Percentiles rank a stretch among this genome's conserved stretches.
Evolutionary conservation across 495 filamentous ascomycete genomes (phyloP).

Genomic region (Pyrenula massariospora): DNA sequence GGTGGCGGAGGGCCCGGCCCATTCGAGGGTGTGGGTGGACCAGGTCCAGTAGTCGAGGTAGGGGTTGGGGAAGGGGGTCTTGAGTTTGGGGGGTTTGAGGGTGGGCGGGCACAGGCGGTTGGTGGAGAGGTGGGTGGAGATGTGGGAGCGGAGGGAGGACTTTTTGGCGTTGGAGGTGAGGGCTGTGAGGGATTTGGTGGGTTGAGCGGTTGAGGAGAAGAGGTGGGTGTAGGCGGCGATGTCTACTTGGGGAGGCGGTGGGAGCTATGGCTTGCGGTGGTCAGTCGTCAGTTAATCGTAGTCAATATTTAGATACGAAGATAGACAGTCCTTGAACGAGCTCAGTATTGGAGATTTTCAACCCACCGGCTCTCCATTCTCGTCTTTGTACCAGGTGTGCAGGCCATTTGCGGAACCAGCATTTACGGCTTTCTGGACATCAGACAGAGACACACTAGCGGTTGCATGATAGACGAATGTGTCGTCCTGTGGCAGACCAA

Average conservation of each 20-base stretch:
- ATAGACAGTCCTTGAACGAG: conserved; percentile 15
- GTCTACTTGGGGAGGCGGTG: conserved; percentile 34
- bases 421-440: conserved; percentile 39
- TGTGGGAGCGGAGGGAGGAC: conserved; percentile 33
- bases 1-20: conserved; percentile 32
- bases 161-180: conserved; percentile 48
- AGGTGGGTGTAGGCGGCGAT: conserved; percentile 45
- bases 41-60: conserved; percentile 45
- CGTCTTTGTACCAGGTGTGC: conserved; percentile 27
- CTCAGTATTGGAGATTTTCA: conserved; percentile 2
- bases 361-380: conserved; percentile 17
- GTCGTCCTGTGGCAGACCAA: conserved; percentile 34
- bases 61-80: conserved; percentile 33
- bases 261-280: background rate
- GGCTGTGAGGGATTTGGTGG: conserved; percentile 36
- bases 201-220: conserved; percentile 36
- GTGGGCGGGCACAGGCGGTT: conserved; percentile 21
- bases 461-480: conserved; percentile 47
- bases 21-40: conserved; percentile 33
- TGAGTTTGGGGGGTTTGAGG: conserved; percentile 24
- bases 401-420: conserved; percentile 29
- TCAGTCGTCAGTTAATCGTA: background rate
- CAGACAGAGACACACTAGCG: conserved; percentile 32
- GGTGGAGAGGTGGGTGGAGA: conserved; percentile 33
- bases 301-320: background rate